Evolutionary conservation across 192 early-diverging fungal genomes (phyloP).

Genomic region (Backusella parvicylindrica): DNA sequence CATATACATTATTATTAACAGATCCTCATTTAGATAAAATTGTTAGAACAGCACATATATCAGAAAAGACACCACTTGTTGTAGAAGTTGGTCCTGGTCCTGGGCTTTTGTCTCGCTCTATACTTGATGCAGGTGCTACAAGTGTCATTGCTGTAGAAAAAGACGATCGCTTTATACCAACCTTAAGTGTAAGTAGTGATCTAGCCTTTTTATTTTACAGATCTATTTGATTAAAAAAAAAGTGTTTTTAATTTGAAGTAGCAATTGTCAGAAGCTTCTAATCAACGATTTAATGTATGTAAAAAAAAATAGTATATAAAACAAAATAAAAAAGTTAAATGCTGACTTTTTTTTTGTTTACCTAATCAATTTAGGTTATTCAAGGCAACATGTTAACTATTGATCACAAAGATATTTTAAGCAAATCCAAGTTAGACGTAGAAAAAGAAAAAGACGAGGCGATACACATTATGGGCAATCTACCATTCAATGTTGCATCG

Average conservation of each 20-base stretch:
- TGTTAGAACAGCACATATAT: constrained; percentile 54
- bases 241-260: constrained; percentile 14
- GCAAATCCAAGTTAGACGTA: constrained; percentile 26
- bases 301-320: not conserved
- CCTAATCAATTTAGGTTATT: constrained; percentile 27
- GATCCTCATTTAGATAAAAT: constrained; percentile 56
- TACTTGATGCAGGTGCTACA: constrained; percentile 60
- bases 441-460: not conserved
- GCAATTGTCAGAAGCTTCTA: constrained; percentile 69
- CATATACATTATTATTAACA: not conserved
- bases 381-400: constrained; percentile 65
- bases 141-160: constrained; percentile 73
- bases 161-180: constrained; percentile 66
- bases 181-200: constrained; percentile 41
- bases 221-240: not conserved
- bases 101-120: constrained; percentile 73
- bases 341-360: not conserved
- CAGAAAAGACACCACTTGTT: constrained; percentile 52
- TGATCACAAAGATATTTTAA: constrained; percentile 50
- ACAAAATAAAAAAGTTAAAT: not conserved
- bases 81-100: constrained; percentile 82
- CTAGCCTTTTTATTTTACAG: not conserved
- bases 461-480: constrained; percentile 72
- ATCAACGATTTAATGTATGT: constrained; percentile 44
- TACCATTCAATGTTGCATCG: constrained; percentile 76